Percentiles rank a stretch among this genome's conserved stretches.
Evolutionary conservation across 352 stramenopile genomes (phyloP).

Genomic region (Phytopythium aichiense): DNA sequence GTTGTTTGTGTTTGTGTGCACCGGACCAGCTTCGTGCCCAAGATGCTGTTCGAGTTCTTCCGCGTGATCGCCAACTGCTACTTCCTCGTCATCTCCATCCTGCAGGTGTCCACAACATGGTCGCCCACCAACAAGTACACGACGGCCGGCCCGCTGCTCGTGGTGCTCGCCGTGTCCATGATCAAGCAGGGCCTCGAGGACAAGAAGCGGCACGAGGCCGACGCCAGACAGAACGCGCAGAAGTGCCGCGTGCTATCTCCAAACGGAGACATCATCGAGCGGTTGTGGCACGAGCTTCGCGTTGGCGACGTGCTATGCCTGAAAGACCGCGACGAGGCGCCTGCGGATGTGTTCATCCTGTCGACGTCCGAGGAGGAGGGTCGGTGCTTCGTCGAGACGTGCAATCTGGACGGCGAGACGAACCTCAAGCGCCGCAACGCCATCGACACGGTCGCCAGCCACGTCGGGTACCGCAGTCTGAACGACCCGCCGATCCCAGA

Average conservation of each 20-base stretch:
- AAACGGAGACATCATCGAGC: conserved; percentile 35
- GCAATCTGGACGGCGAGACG: conserved; percentile 93
- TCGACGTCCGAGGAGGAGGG: conserved; percentile 73
- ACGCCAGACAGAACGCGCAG: conserved; percentile 58
- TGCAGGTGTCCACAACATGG: conserved; percentile 82
- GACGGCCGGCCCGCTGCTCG: conserved; percentile 58
- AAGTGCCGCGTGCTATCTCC: conserved; percentile 40
- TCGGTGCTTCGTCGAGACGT: conserved; percentile 90
- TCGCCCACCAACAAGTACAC: conserved; percentile 79
- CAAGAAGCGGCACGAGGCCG: conserved; percentile 67
- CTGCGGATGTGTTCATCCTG: conserved; percentile 67
- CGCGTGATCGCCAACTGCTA: conserved; percentile 93
- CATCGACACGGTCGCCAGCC: conserved; percentile 46
- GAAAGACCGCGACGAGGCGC: conserved; percentile 48
- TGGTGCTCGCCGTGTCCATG: conserved; percentile 77
- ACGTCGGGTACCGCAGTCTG: conserved; percentile 53
- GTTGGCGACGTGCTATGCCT: conserved; percentile 70
- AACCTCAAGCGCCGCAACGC: conserved; percentile 87
- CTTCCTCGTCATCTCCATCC: conserved; percentile 92
- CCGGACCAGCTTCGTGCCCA: conserved; percentile 85
- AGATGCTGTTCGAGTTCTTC: conserved; percentile 94
- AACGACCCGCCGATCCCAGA: conserved; percentile 45
- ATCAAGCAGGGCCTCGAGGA: conserved; percentile 79
- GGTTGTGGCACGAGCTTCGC: conserved; percentile 67
- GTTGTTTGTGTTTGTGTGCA: neutral